phyloP scores from a whole-genome alignment of 441 rosid genomes.

The Raphanus hybrid region DNA sequence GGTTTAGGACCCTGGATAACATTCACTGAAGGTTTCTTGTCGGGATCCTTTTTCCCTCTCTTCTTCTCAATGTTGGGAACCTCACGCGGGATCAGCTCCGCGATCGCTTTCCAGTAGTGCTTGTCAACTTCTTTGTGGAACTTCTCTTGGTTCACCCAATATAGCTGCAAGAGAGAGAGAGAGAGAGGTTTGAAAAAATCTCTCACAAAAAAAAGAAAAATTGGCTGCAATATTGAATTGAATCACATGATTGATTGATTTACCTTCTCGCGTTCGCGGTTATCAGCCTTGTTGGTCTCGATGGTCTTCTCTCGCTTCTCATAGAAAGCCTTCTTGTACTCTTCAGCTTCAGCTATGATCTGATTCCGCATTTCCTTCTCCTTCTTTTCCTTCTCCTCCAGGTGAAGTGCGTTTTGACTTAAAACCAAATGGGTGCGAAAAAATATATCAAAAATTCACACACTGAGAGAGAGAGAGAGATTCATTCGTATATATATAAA shows the following conservation, averaged over 20 bases:
- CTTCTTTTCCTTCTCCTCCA: constrained; percentile 80
- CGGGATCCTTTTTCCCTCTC: constrained; percentile 80
- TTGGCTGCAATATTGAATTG: background rate
- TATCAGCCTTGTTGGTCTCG: constrained; percentile 64
- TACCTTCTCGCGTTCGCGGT: constrained; percentile 86
- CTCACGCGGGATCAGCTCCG: constrained; percentile 87
- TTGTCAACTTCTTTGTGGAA: constrained; percentile 87
- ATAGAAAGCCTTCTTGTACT: constrained; percentile 67
- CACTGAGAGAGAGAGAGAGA: background rate
- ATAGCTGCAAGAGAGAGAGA: constrained; percentile 51
- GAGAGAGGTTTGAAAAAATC: background rate
- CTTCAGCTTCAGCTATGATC: constrained; percentile 79
- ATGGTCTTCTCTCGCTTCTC: constrained; percentile 68
- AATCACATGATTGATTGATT: background rate
- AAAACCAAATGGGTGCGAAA: constrained; percentile 18
- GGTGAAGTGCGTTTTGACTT: constrained; percentile 74
- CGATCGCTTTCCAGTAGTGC: constrained; percentile 94
- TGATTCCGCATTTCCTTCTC: constrained; percentile 87
- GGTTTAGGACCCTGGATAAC: constrained; percentile 95
- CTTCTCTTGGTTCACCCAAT: constrained; percentile 84
- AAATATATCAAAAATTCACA: constrained; percentile 19
- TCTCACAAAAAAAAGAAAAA: no score
- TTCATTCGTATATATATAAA: background rate
- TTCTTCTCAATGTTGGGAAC: constrained; percentile 78
- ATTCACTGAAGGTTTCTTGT: constrained; percentile 67